Conservation (phyloP, 495 filamentous ascomycete species). For the Cercophora samala region DNA sequence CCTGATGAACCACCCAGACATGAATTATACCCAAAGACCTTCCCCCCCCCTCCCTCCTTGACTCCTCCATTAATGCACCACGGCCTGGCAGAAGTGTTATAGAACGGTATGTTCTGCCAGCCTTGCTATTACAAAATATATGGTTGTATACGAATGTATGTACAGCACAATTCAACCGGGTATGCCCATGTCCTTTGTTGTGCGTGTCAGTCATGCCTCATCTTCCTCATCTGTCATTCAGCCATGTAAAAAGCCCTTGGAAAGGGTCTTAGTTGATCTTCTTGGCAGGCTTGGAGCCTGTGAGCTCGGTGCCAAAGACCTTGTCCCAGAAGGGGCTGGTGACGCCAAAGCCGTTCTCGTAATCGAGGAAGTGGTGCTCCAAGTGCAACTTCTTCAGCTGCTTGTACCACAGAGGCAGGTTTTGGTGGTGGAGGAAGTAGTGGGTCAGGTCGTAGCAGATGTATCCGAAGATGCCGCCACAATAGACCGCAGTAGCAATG, state of each 20-base stretch:
- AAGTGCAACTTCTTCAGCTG: constrained; percentile 95
- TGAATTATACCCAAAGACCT: constrained; percentile 1
- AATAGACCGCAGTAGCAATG: constrained; percentile 71
- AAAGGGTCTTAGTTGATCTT: not conserved
- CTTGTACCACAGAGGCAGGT: constrained; percentile 82
- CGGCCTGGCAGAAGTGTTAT: not conserved
- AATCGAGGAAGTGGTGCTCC: constrained; percentile 94
- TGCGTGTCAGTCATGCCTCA: not conserved
- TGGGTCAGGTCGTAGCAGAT: constrained; percentile 96
- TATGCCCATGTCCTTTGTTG: constrained; percentile 6
- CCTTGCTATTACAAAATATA: constrained; percentile 12
- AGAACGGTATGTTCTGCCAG: constrained; percentile 1
- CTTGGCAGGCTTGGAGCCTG: constrained; percentile 28
- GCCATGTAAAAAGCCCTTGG: constrained; percentile 54
- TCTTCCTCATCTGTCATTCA: constrained; percentile 5
- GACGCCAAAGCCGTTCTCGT: constrained; percentile 96
- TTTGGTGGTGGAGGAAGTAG: constrained; percentile 98
- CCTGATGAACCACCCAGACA: not conserved
- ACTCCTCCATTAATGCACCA: constrained; percentile 4
- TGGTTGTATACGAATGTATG: constrained; percentile 5
- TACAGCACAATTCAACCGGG: not conserved
- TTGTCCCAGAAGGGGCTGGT: constrained; percentile 97
- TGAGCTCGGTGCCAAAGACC: constrained; percentile 84
- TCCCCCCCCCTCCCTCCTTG: not conserved
- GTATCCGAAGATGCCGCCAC: constrained; percentile 92